Percentiles rank a stretch among this genome's conserved stretches.
Evolutionary conservation across 768 basidiomycete species (phyloP).

Genomic region (Phylloporus scabripes): DNA sequence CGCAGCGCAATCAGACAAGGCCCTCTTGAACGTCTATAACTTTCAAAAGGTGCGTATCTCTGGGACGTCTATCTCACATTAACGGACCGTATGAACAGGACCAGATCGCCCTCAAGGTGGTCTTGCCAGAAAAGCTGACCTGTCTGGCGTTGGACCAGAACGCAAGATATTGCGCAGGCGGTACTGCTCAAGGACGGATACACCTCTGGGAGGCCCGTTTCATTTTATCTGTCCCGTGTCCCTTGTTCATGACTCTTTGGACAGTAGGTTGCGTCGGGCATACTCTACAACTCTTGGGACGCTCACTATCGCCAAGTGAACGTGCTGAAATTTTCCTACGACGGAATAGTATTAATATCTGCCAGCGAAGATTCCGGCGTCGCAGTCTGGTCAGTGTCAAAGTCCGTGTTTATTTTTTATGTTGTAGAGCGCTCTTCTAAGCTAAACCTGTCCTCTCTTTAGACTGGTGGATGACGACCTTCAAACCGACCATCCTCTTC

Average conservation of each 20-base stretch:
- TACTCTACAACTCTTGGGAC: conserved; percentile 86
- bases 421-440: conserved; percentile 3
- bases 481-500: conserved; percentile 71
- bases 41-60: conserved; percentile 75
- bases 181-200: conserved; percentile 81
- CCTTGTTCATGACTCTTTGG: conserved; percentile 15
- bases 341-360: conserved; percentile 74
- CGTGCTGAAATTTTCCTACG: conserved; percentile 76
- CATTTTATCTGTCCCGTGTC: background rate
- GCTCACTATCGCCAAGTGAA: conserved; percentile 92
- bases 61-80: background rate
- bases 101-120: conserved; percentile 79
- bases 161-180: conserved; percentile 81
- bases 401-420: conserved; percentile 43
- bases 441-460: conserved; percentile 5
- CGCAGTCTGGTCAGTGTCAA: conserved; percentile 84
- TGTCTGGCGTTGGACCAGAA: conserved; percentile 70
- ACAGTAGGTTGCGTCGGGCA: conserved; percentile 82
- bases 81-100: conserved; percentile 48
- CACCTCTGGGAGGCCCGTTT: conserved; percentile 91
- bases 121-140: conserved; percentile 84
- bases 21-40: conserved; percentile 82
- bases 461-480: conserved; percentile 72
- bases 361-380: conserved; percentile 89
- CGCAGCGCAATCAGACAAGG: conserved; percentile 83